Evolutionary conservation across 805 yeast genomes (phyloP), one percentile per base, ranked within the genome.

Genomic region (Candida ovalis): DNA sequence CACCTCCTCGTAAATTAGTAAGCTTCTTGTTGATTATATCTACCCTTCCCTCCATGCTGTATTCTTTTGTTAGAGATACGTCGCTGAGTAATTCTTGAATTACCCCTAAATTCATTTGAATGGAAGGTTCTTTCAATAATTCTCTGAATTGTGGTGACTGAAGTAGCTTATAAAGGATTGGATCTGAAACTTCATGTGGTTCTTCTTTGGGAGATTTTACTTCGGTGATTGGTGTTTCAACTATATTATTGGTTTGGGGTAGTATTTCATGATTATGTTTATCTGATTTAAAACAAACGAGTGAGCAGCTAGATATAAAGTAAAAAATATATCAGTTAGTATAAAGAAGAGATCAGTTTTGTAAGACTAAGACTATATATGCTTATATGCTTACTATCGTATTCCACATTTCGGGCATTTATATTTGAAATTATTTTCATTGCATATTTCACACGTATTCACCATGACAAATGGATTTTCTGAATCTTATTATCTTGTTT

Each of bases 11-110:
- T 15, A 88, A 66, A 46, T 79, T 80, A 7, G 78, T 71, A 9
- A 88, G 67, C 54, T 84, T 81, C 55, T 78, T 74, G 51, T 81
- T 75, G 2, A 87, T 87, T 12, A 84, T 73, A 23, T 77, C 83
- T 22, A 68, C 54, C 32, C 87, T 64, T 19, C 82, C 81, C 22
- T 83, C 88, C 9, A 63, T 49, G 18, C 74, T 72, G 21, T 68
- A 66, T 53, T 81, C 87, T 10, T 74, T 73, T 2, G 84, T 69
- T 1, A 78, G 45, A 1, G 60, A 55, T 1, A 77, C 69, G 50
- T 83, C 81, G 28, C 65, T 62, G 15, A 79, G 59, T 1, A 86
- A 72, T 45, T 72, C 71, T 17, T 74, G 58, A 0, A 88, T 60
- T 0, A 76, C 63, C 21, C 67, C 54, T 4, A 88, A 63, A 59